Evolutionary conservation across 176 grass and related monocot species (phyloP).

Genomic region (Musa itinerans): DNA sequence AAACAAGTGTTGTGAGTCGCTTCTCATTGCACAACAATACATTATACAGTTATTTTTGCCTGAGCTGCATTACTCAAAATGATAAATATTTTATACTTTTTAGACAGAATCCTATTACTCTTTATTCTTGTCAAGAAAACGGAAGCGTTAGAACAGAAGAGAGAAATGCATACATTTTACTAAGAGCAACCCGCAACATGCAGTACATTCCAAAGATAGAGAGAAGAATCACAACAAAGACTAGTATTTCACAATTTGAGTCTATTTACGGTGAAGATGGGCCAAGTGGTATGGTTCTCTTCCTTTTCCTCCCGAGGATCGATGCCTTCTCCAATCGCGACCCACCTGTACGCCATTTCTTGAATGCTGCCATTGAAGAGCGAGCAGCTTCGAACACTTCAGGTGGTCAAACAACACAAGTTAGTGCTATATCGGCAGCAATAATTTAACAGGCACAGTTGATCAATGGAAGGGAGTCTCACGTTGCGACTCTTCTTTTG

Average conservation of each 20-base stretch:
- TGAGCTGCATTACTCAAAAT: no score
- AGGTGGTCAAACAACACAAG: neutral
- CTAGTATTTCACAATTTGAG: neutral
- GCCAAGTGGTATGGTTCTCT: conserved; percentile 36
- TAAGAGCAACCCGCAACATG: no score
- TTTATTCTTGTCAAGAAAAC: no score
- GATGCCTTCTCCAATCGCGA: conserved; percentile 64
- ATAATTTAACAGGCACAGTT: neutral
- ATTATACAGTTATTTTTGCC: no score
- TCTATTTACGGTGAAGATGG: conserved; percentile 26
- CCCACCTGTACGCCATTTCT: conserved; percentile 63
- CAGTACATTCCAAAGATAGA: no score
- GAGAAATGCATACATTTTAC: no score
- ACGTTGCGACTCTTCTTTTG: conserved; percentile 74
- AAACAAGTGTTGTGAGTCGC: no score
- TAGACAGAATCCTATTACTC: no score
- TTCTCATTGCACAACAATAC: no score
- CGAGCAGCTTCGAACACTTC: conserved; percentile 68
- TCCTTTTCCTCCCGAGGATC: conserved; percentile 79
- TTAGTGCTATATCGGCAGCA: neutral
- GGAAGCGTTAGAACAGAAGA: no score
- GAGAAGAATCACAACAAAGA: no score
- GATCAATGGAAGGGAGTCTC: neutral
- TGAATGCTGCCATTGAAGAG: conserved; percentile 65
- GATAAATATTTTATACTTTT: no score